These are phyloP conservation scores for Sophora flavescens DNA, from an alignment of 306 rosid genomes.

Conservation along the genomic window DNA sequence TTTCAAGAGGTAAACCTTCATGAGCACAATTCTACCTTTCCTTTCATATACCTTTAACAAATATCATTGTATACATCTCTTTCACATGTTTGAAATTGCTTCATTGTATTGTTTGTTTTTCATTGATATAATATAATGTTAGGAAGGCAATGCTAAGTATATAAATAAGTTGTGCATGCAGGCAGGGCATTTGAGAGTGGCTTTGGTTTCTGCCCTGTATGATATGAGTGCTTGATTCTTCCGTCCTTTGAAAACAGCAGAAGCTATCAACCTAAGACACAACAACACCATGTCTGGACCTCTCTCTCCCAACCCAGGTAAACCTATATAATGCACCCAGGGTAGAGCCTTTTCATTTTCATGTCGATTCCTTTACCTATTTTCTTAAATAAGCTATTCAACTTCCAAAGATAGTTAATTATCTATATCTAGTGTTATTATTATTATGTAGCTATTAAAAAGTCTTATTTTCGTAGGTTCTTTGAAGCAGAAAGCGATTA, in stretches of 20 bases:
- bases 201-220: slow-evolving; percentile 51
- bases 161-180: slow-evolving; percentile 29
- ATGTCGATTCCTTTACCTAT: slow-evolving; percentile 2
- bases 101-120: not conserved
- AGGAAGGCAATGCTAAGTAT: not conserved
- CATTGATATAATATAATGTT: slow-evolving; percentile 7
- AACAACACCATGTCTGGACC: slow-evolving; percentile 62
- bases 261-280: slow-evolving; percentile 26
- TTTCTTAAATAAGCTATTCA: not conserved
- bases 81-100: not conserved
- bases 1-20: slow-evolving; percentile 45
- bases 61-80: not conserved
- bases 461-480: slow-evolving; percentile 50
- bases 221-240: slow-evolving; percentile 73
- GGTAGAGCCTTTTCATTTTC: not conserved
- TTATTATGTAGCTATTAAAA: slow-evolving; percentile 40
- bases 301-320: slow-evolving; percentile 44
- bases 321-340: not conserved
- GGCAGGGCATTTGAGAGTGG: slow-evolving; percentile 66
- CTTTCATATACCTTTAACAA: not conserved
- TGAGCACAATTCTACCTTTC: not conserved
- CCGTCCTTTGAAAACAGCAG: slow-evolving; percentile 32
- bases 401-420: not conserved
- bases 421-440: not conserved
- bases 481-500: slow-evolving; percentile 69